Conservation (phyloP, 176 grass and related monocot species). For the Triticum urartu region DNA sequence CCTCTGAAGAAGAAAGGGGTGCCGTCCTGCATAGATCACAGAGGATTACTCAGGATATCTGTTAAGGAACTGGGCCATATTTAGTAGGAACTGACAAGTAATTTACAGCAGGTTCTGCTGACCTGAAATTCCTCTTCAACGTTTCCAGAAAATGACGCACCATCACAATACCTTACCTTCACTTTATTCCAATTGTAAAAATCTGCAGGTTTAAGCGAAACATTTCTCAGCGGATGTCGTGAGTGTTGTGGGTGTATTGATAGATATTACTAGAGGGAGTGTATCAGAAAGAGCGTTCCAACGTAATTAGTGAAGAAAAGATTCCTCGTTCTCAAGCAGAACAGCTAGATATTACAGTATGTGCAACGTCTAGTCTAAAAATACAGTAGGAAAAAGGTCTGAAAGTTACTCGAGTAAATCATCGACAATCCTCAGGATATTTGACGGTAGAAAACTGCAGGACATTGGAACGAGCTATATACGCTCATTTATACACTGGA, state of each 20-base stretch:
- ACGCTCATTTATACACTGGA: too few relatives aligned
- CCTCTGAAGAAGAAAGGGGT: conserved; percentile 70
- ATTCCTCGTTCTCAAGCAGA: neutral
- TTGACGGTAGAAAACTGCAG: too few relatives aligned
- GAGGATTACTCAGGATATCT: neutral
- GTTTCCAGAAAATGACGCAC: conserved; percentile 77
- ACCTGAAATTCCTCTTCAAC: conserved; percentile 55
- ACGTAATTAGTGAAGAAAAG: neutral
- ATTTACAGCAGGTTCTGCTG: neutral
- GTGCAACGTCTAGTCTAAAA: neutral
- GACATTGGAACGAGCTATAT: too few relatives aligned
- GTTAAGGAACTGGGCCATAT: neutral
- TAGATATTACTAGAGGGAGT: neutral
- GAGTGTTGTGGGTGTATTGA: neutral
- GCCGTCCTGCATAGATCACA: conserved; percentile 34
- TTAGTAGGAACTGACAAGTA: neutral
- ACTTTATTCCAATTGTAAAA: conserved; percentile 98
- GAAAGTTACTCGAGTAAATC: neutral
- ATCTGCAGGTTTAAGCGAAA: conserved; percentile 35
- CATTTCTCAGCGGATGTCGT: neutral
- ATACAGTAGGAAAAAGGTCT: neutral
- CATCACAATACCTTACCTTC: conserved; percentile 85
- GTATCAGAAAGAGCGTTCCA: neutral
- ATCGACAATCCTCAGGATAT: neutral
- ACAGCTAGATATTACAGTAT: neutral